Evolutionary conservation across 805 yeast species (phyloP).

Genomic region (Metschnikowia sp.): DNA sequence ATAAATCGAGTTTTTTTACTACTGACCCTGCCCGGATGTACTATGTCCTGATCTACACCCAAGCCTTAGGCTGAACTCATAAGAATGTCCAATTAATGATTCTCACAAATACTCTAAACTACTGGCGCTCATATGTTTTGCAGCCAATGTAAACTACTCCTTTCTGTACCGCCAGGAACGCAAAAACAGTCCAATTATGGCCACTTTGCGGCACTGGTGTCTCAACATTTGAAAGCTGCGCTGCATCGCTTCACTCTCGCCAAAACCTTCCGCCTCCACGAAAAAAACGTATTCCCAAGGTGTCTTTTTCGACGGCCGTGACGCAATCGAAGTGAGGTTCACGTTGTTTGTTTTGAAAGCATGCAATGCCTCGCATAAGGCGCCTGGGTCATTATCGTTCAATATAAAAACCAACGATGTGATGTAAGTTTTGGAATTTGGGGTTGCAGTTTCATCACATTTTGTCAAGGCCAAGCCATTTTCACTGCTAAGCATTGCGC

Average conservation of each 20-base stretch:
- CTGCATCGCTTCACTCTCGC: conserved; percentile 24
- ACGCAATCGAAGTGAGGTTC: conserved; percentile 67
- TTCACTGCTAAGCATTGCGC: not conserved
- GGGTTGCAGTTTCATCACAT: conserved; percentile 1
- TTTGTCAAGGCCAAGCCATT: not conserved
- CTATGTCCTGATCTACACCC: no score
- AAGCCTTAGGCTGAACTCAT: no score
- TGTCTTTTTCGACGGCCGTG: conserved; percentile 66
- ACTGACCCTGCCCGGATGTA: no score
- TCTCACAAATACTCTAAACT: no score
- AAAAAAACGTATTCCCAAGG: conserved; percentile 85
- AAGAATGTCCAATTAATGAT: no score
- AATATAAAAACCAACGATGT: conserved; percentile 66
- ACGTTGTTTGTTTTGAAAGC: conserved; percentile 53
- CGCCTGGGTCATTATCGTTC: conserved; percentile 65
- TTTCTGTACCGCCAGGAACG: conserved; percentile 24
- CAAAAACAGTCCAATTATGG: conserved; percentile 57
- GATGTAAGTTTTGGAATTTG: conserved; percentile 21
- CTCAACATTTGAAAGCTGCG: conserved; percentile 43
- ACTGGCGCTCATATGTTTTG: no score
- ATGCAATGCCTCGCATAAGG: conserved; percentile 62
- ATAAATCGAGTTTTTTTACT: no score
- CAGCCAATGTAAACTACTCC: not conserved
- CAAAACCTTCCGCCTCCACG: conserved; percentile 59
- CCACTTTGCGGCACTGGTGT: conserved; percentile 45